Evolutionary conservation across 768 basidiomycete species (phyloP).

Genomic region (Tylopilus vinaceipallidus): DNA sequence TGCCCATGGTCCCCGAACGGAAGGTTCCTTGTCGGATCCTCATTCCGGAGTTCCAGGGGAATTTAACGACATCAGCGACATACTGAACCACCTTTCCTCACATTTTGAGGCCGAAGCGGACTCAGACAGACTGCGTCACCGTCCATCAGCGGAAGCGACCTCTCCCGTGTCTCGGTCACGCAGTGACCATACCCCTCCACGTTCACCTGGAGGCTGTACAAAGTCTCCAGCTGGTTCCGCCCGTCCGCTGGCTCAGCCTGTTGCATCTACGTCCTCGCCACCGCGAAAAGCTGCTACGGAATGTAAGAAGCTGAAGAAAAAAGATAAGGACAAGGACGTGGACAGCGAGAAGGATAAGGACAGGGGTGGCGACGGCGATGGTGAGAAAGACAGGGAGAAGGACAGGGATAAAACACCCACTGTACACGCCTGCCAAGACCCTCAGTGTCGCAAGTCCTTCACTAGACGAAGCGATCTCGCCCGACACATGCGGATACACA

Average conservation of each 20-base stretch:
- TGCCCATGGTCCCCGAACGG: slow-evolving; percentile 19
- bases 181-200: slow-evolving; percentile 19
- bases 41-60: slow-evolving; percentile 53
- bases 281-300: slow-evolving; percentile 24
- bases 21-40: slow-evolving; percentile 37
- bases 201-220: slow-evolving; percentile 23
- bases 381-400: slow-evolving; percentile 11
- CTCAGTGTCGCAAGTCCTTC: slow-evolving; percentile 78
- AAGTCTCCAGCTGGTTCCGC: slow-evolving; percentile 38
- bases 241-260: slow-evolving; percentile 36
- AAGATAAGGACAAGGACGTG: slow-evolving; percentile 28
- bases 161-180: slow-evolving; percentile 33
- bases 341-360: slow-evolving; percentile 24
- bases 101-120: slow-evolving; percentile 62
- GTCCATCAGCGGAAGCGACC: slow-evolving; percentile 31
- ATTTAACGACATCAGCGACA: slow-evolving; percentile 74
- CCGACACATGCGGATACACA: slow-evolving; percentile 87
- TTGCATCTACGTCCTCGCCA: slow-evolving; percentile 52
- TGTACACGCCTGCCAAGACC: slow-evolving; percentile 65
- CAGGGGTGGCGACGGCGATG: slow-evolving; percentile 1
- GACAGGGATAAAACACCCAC: slow-evolving; percentile 48
- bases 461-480: slow-evolving; percentile 80
- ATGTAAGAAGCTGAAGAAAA: slow-evolving; percentile 28
- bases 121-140: slow-evolving; percentile 40
- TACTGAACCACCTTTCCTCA: slow-evolving; percentile 68